Evolutionary conservation across 2,329 filamentous ascomycete genomes (phyloP).

Genomic region (Remersonia thermophila): DNA sequence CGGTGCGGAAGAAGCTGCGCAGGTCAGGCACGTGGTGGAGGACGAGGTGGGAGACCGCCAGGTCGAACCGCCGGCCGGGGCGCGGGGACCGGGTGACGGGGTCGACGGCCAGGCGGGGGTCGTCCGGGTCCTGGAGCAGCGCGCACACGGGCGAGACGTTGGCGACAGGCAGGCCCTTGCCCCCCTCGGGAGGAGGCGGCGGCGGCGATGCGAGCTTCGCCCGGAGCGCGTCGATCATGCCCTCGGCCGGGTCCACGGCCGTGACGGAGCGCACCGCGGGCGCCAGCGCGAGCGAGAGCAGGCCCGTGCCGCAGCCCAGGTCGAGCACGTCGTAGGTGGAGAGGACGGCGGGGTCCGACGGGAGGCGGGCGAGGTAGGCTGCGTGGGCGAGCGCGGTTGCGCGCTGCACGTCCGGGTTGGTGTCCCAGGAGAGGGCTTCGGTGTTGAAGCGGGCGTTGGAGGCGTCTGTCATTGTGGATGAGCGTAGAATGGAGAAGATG

Average conservation of each 20-base stretch:
- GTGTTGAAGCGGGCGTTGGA: conserved; percentile 39
- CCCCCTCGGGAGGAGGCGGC: conserved; percentile 6
- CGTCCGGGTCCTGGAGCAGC: conserved; percentile 37
- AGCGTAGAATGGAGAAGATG: too few species aligned
- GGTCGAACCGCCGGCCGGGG: conserved; percentile 32
- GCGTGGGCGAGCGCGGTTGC: conserved; percentile 31
- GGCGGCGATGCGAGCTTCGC: conserved; percentile 26
- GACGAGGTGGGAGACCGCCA: conserved; percentile 40
- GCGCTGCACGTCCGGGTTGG: conserved; percentile 36
- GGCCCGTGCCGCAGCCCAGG: conserved; percentile 44
- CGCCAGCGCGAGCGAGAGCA: conserved; percentile 37
- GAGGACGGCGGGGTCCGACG: conserved; percentile 16
- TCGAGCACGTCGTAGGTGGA: conserved; percentile 36
- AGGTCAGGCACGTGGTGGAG: conserved; percentile 43
- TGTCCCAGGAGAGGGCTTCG: conserved; percentile 42
- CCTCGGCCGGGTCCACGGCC: conserved; percentile 40
- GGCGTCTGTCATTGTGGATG: conserved; percentile 5
- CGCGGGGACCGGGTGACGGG: conserved; percentile 17
- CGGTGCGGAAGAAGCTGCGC: conserved; percentile 28
- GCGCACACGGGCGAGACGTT: conserved; percentile 36
- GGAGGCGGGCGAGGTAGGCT: conserved; percentile 30
- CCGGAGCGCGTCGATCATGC: conserved; percentile 41
- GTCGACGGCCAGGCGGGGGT: conserved; percentile 27
- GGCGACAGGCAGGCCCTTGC: too few species aligned
- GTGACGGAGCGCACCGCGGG: conserved; percentile 35